Base-by-base conservation (phyloP, 345 rosid genomes). In the Gossypium anomalum region DNA sequence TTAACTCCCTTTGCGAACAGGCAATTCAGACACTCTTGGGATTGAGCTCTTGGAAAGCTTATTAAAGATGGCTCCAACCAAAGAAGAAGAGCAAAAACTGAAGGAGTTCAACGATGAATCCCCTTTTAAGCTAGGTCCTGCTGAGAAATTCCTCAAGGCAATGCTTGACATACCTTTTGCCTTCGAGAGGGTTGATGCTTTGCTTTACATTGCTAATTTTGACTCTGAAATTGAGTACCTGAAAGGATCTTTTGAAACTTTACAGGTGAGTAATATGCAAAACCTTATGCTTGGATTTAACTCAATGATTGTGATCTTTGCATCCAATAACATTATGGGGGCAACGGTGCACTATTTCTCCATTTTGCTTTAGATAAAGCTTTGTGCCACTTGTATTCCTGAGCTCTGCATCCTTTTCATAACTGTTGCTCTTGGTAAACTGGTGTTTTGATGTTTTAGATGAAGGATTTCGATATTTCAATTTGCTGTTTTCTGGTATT, bases 11-110 rank as follows among this genome's bases (percentile, higher is more conserved):
- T 57, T 63, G n/a, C 4, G 9, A 75, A 81, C 80, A 96, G 99
- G 99, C 22, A 96, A 90, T 72, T 83, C 91, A 0, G 99, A 96
- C 75, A 81, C 89, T 2, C 76, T 96, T 64, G 99, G 98, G 61
- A 84, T 97, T 3, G 99, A 96, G 84, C 96, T 96, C 41, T 92
- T 96, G 2, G 95, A 93, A 76, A 90, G 97, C 71, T 78, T 96
- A 74, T 84, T 92, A 62, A 96, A 92, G 87, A 96, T 96, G 99
- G 92, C 98, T 72, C 98, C 97, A 44, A 87, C 93, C 0, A 86
- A 90, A 82, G 99, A 93, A 77, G 98, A 96, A 84, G 97, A 90
- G 75, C 82, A 69, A 5, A 96, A 89, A 73, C 85, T 96, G 71
- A 87, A 83, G 78, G 97, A 90, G 74, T 89, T 87, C 86, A 89